Evolutionary conservation across 257 asterid species (phyloP).

Genomic region (Catharanthus roseus): DNA sequence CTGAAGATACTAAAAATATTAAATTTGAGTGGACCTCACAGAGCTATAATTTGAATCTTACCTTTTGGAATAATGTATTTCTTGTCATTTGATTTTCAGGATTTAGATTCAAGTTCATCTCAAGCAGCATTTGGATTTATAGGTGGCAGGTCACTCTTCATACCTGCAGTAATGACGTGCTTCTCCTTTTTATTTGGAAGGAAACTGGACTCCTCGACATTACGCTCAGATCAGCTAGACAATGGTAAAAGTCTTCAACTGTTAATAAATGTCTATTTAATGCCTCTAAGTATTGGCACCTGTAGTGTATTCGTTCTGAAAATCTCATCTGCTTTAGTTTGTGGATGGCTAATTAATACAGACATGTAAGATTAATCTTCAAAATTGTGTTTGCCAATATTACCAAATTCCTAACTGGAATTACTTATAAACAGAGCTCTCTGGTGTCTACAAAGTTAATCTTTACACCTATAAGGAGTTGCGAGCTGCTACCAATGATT

Average conservation of each 20-base stretch:
- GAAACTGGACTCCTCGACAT: slow-evolving; percentile 23
- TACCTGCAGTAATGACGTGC: slow-evolving; percentile 62
- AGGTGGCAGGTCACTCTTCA: slow-evolving; percentile 21
- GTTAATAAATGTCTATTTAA: slow-evolving; percentile 2
- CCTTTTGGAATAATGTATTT: neutral
- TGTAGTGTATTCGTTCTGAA: neutral
- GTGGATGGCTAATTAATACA: slow-evolving; percentile 5
- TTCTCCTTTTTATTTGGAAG: slow-evolving; percentile 44
- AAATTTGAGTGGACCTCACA: neutral
- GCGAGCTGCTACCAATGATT: slow-evolving; percentile 63
- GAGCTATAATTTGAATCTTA: neutral
- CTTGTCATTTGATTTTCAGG: slow-evolving; percentile 17
- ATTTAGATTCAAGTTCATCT: slow-evolving; percentile 8
- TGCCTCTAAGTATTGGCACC: neutral
- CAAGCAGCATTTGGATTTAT: slow-evolving; percentile 19
- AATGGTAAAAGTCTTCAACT: slow-evolving; percentile 45
- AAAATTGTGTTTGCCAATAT: neutral
- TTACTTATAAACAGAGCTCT: slow-evolving; percentile 52
- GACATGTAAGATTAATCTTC: neutral
- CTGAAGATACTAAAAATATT: neutral
- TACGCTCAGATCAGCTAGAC: slow-evolving; percentile 23
- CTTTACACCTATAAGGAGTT: slow-evolving; percentile 72
- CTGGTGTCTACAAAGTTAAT: slow-evolving; percentile 44
- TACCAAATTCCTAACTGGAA: slow-evolving; percentile 23
- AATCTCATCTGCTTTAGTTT: neutral